Evolutionary conservation across 164 flowering plant genomes (phyloP), one percentile per base, ranked within the genome.

Genomic region (Vitis cinerea): DNA sequence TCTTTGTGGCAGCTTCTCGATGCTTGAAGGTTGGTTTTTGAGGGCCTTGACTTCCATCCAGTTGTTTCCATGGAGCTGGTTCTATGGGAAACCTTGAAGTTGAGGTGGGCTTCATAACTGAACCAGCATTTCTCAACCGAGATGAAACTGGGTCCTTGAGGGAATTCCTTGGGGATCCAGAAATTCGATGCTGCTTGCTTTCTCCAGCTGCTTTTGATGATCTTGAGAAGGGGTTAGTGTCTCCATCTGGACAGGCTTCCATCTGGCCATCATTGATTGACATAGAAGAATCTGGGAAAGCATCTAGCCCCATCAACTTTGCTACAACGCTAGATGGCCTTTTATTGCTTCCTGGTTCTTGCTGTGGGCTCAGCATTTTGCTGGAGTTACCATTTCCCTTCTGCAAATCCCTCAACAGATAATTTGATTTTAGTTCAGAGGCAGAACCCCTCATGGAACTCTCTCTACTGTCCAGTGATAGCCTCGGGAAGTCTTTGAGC

Each of bases 61-160:
- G 70, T 52, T 85, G 87, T 77, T 71, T 92, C 95, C 96, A 87
- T 19, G 95, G 93, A 76, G 97, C 90, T 72, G 85, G 79, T 79
- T 95, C 96, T 12, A 86, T 64, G 17, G 87, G 90, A 74, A 81
- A 58, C 71, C 74, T 82, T 62, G 85, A 78, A 67, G 66, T 75
- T 65, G 89, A 61, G 71, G 75, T 69, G 10, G 86, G 79, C 73
- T 80, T 92, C 82, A 71, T 81, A 19, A 59, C 58, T n/a, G 78
- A 60, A 58, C 75, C 78, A 29, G 74, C 71, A 74, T 60, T 74
- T 59, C 65, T 78, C 53, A 48, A 30, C 7, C 69, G 71, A 30
- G 83, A 86, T 27, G 85, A 79, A 29, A 54, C 63, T 8, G 82
- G 66, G 17, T 81, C 86, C 72, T 60, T 82, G 47, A 31, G 67